Evolutionary conservation across 495 filamentous ascomycete genomes (phyloP).

Genomic region (Entonaema liquescens): DNA sequence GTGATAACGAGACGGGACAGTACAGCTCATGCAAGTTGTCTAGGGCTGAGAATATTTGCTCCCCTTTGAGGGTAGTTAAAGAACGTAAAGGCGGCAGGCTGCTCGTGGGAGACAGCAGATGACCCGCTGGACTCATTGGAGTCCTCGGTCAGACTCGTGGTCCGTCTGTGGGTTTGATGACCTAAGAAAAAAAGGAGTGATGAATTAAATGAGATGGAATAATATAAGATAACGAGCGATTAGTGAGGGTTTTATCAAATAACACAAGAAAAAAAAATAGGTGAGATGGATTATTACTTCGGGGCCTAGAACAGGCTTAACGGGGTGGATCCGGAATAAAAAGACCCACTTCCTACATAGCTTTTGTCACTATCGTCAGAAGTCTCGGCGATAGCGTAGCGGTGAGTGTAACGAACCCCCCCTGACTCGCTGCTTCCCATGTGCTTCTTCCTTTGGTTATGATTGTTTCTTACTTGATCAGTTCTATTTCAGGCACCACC

Average conservation of each 20-base stretch:
- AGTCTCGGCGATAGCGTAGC: constrained; percentile 34
- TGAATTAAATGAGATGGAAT: constrained; percentile 1
- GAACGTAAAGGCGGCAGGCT: constrained; percentile 41
- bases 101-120: constrained; percentile 43
- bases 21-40: constrained; percentile 42
- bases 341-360: constrained; percentile 29
- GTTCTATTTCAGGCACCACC: no score
- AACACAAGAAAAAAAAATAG: not conserved
- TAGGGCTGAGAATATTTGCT: constrained; percentile 30
- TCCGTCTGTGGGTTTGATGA: constrained; percentile 14
- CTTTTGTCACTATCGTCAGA: constrained; percentile 30
- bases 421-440: constrained; percentile 23
- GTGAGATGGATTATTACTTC: constrained; percentile 12
- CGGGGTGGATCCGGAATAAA: constrained; percentile 19
- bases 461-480: not conserved
- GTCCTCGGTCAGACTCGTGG: constrained; percentile 27
- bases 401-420: constrained; percentile 6
- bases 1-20: constrained; percentile 37
- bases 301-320: constrained; percentile 23
- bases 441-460: constrained; percentile 30
- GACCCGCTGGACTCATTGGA: constrained; percentile 40
- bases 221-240: constrained; percentile 4
- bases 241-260: constrained; percentile 15
- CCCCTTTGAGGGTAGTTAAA: constrained; percentile 16
- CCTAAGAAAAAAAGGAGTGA: constrained; percentile 7